Conservation (phyloP, 1,284 basidiomycete genomes). For the Sporisorium sorghi region DNA sequence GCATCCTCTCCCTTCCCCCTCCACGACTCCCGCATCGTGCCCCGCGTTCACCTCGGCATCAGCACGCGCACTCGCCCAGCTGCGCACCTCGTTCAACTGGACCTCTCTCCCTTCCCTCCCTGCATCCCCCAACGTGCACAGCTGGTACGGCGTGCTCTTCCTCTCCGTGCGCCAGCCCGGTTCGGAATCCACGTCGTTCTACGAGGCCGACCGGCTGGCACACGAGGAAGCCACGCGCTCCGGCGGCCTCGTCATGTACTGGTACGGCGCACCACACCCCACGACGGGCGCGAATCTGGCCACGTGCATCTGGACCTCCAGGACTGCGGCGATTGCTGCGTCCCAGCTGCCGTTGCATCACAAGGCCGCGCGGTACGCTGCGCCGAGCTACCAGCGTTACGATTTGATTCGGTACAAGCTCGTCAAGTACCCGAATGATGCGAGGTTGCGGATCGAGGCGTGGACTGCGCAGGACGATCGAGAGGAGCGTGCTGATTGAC, state of each 20-base stretch:
- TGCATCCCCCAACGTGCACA: slow-evolving; percentile 4
- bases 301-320: slow-evolving; percentile 63
- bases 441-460: slow-evolving; percentile 37
- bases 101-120: slow-evolving; percentile 33
- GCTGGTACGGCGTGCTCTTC: slow-evolving; percentile 65
- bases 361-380: slow-evolving; percentile 44
- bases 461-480: slow-evolving; percentile 42
- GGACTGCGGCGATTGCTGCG: slow-evolving; percentile 43
- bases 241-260: slow-evolving; percentile 63
- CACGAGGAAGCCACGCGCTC: slow-evolving; percentile 62
- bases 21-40: slow-evolving; percentile 22
- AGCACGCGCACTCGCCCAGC: slow-evolving; percentile 13
- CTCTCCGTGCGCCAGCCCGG: slow-evolving; percentile 46
- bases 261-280: slow-evolving; percentile 57
- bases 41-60: slow-evolving; percentile 43
- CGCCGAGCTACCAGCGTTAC: slow-evolving; percentile 52
- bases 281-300: slow-evolving; percentile 59
- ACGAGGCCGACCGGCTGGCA: slow-evolving; percentile 57
- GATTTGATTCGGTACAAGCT: slow-evolving; percentile 55
- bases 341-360: slow-evolving; percentile 47
- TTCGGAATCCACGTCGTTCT: slow-evolving; percentile 45
- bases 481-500: slow-evolving; percentile 5
- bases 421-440: slow-evolving; percentile 35
- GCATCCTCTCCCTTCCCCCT: slow-evolving; percentile 22
- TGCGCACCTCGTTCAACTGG: slow-evolving; percentile 59